These are phyloP conservation scores for Globisporangium apiculatum DNA, from an alignment of 352 stramenopile genomes.

Conservation along the genomic window DNA sequence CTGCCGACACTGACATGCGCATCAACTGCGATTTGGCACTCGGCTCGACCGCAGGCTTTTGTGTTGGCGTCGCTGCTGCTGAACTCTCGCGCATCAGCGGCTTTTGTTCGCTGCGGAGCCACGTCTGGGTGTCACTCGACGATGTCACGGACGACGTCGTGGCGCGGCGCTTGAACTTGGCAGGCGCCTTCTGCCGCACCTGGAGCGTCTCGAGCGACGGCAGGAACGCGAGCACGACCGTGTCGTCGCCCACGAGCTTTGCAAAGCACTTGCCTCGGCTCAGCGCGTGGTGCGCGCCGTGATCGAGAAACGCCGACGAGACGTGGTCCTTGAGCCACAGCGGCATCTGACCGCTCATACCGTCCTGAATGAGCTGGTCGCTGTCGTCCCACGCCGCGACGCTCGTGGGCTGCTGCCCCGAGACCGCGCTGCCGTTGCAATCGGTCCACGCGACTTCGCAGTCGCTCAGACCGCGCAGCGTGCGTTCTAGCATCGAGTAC, in stretches of 20 bases:
- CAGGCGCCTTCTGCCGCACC: conserved; percentile 23
- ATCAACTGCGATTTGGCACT: conserved; percentile 25
- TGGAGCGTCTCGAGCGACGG: conserved; percentile 56
- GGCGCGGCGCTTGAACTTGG: conserved; percentile 5
- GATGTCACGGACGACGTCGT: conserved; percentile 3
- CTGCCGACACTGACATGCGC: conserved; percentile 68
- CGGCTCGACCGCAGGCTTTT: conserved; percentile 7
- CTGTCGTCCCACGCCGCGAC: conserved; percentile 19
- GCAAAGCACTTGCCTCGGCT: conserved; percentile 83
- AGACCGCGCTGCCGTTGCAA: conserved; percentile 38
- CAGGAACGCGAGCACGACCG: conserved; percentile 73
- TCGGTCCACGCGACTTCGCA: conserved; percentile 85
- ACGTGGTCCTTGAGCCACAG: conserved; percentile 64
- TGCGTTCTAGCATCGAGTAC: conserved; percentile 84
- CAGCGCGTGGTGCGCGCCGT: conserved; percentile 24
- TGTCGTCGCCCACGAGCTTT: conserved; percentile 68
- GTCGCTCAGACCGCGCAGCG: conserved; percentile 66
- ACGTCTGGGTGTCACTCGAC: conserved; percentile 2
- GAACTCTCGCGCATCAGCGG: conserved; percentile 1
- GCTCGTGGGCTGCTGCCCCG: conserved; percentile 4
- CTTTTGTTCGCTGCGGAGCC: conserved; percentile 3
- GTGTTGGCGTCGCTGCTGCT: background rate
- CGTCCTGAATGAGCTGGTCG: conserved; percentile 31
- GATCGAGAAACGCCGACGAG: conserved; percentile 32
- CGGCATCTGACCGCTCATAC: conserved; percentile 52